Conservation (phyloP, 1,139 yeast genomes). For the Taphrina flavorubra region DNA sequence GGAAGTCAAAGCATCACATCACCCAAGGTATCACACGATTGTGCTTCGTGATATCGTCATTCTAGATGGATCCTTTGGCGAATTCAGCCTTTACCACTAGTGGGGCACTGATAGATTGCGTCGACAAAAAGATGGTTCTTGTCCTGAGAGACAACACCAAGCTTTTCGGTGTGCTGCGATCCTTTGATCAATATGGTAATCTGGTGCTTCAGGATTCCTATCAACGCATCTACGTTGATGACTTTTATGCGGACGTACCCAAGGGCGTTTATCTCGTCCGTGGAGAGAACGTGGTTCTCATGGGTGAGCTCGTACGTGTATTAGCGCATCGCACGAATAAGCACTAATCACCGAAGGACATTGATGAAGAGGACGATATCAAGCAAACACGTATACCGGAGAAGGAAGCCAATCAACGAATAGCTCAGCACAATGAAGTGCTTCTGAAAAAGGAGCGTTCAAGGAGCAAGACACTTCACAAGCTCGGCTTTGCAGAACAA, state of each 20-base stretch:
- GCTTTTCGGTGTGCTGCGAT: slow-evolving; percentile 86
- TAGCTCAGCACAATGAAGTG: slow-evolving; percentile 53
- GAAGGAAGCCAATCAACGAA: slow-evolving; percentile 60
- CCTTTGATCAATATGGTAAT: slow-evolving; percentile 89
- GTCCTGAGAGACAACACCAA: slow-evolving; percentile 88
- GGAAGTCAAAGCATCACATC: too few relatives aligned
- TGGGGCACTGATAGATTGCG: slow-evolving; percentile 92
- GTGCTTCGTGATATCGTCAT: not conserved
- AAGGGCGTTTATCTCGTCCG: slow-evolving; percentile 88
- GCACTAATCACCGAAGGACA: slow-evolving; percentile 56
- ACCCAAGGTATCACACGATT: too few relatives aligned
- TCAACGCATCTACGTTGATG: slow-evolving; percentile 76
- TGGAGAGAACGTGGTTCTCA: slow-evolving; percentile 95
- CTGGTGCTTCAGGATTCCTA: slow-evolving; percentile 87
- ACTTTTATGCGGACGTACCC: slow-evolving; percentile 71
- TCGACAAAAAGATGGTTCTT: slow-evolving; percentile 82
- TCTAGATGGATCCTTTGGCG: slow-evolving; percentile 35
- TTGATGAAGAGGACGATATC: slow-evolving; percentile 80
- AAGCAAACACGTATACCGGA: slow-evolving; percentile 65
- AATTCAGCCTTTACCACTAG: slow-evolving; percentile 80
- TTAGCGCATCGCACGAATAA: not conserved
- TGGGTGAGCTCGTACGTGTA: slow-evolving; percentile 72
- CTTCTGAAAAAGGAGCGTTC: slow-evolving; percentile 57
- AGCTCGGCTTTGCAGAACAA: slow-evolving; percentile 41
- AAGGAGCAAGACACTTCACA: slow-evolving; percentile 59